phyloP scores from a whole-genome alignment of 1,139 yeast genomes.

The Geotrichum armillariae region DNA sequence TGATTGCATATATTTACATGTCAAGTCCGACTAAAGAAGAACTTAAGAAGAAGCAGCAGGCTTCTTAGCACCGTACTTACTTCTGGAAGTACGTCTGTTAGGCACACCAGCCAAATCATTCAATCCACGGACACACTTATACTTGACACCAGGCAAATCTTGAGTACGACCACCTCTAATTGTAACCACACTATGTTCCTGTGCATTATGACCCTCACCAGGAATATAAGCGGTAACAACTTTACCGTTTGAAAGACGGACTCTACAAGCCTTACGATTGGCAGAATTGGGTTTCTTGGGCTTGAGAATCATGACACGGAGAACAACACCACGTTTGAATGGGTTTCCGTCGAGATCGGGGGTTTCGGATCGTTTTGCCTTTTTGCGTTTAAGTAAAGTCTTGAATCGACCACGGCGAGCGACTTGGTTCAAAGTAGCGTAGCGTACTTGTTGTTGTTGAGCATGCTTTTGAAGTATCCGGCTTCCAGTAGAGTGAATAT shows the following conservation, averaged over 20 bases:
- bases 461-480: conserved; percentile 10
- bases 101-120: conserved; percentile 95
- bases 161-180: conserved; percentile 98
- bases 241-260: conserved; percentile 86
- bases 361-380: conserved; percentile 61
- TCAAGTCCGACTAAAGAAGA: background rate
- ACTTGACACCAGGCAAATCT: conserved; percentile 98
- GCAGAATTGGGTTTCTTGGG: conserved; percentile 99
- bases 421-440: conserved; percentile 35
- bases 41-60: conserved; percentile 47
- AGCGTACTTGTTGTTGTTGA: conserved; percentile 23
- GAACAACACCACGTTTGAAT: conserved; percentile 89
- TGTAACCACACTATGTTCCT: conserved; percentile 94
- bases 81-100: conserved; percentile 83
- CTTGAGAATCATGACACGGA: conserved; percentile 89
- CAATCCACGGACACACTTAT: conserved; percentile 91
- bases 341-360: conserved; percentile 86
- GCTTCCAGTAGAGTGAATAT: conserved; percentile 1
- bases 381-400: conserved; percentile 37
- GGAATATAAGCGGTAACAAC: conserved; percentile 92
- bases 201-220: conserved; percentile 98
- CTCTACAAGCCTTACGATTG: conserved; percentile 95
- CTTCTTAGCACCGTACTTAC: conserved; percentile 92
- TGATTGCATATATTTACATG: background rate
- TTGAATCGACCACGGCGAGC: conserved; percentile 37